Conservation (phyloP, 2,329 filamentous ascomycete genomes). For the Fusarium papillatum region DNA sequence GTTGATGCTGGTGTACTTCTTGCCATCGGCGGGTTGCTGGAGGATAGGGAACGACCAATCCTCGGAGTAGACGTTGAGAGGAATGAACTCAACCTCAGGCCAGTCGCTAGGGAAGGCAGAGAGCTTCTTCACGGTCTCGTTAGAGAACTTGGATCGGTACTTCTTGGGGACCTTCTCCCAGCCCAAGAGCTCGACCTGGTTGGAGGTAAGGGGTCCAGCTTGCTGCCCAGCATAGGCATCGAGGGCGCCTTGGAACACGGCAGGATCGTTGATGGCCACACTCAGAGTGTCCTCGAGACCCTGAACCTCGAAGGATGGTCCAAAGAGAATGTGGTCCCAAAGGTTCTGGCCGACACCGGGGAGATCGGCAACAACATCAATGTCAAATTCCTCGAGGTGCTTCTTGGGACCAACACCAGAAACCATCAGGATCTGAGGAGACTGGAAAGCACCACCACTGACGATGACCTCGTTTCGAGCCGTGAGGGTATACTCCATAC, state of each 20-base stretch:
- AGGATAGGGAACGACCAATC: conserved; percentile 36
- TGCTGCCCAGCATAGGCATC: conserved; percentile 26
- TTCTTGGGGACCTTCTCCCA: conserved; percentile 44
- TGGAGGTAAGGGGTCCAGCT: conserved; percentile 39
- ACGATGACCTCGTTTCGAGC: conserved; percentile 36
- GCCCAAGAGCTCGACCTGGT: conserved; percentile 39
- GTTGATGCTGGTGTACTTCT: conserved; percentile 39
- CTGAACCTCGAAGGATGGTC: conserved; percentile 31
- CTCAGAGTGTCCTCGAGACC: conserved; percentile 42
- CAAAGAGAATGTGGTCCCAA: conserved; percentile 38
- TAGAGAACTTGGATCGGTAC: conserved; percentile 31
- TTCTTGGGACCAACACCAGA: conserved; percentile 36
- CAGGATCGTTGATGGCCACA: conserved; percentile 31
- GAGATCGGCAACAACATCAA: conserved; percentile 25
- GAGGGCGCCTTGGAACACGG: conserved; percentile 26
- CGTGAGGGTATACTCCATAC: conserved; percentile 30
- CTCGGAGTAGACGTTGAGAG: conserved; percentile 35
- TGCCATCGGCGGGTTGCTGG: conserved; percentile 33
- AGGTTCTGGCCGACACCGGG: conserved; percentile 38
- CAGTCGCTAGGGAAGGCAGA: conserved; percentile 47
- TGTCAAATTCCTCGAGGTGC: conserved; percentile 18
- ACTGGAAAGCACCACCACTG: conserved; percentile 33
- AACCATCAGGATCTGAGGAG: conserved; percentile 38
- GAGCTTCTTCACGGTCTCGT: conserved; percentile 32
- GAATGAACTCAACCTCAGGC: conserved; percentile 51